Evolutionary conservation across 331 rosid genomes (phyloP), one percentile per base, ranked within the genome.

Genomic region (Telfairia occidentalis): DNA sequence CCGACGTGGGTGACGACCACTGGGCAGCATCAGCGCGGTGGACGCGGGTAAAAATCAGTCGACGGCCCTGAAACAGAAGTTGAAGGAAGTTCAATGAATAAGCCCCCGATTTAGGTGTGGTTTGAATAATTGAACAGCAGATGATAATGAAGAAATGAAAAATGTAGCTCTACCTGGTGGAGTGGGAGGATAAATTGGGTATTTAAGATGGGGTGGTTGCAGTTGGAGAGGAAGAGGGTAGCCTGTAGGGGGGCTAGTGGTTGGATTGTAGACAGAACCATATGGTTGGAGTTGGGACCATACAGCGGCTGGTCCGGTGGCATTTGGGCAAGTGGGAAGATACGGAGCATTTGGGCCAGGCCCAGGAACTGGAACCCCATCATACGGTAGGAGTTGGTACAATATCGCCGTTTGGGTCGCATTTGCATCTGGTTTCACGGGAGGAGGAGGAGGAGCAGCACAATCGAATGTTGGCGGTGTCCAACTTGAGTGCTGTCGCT

Each of bases 321-420:
- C 73, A 65, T 38, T 42, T 19, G 46, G 43, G 73, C 5, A 29
- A 43, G 23, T 19, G n/a, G 54, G 34, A 69, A 55, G 10, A 38
- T 69, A 24, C 5, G 32, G 55, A 26, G 53, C 32, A 21, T 69
- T 28, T 12, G 57, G 75, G 5, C 52, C 34, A 15, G 54, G 74
- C 37, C 19, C 40, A 2, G 75, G 57, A 26, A 26, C 4, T 11
- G 38, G 55, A n/a, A n/a, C n/a, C n/a, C n/a, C 29, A 15, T 9
- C 58, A 48, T 70, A 70, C 38, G 75, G 75, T 26, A 45, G 55
- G 32, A 70, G 75, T 16, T 45, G 58, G 18, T 59, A 32, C 64
- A n/a, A 34, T 16, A 71, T 15, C 0, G 43, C 24, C 0, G 26
- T 42, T 32, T 45, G 76, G 58, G 12, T 9, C 10, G 13, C 53